Conservation (phyloP, 441 rosid genomes). For the Erysimum pusillum region DNA sequence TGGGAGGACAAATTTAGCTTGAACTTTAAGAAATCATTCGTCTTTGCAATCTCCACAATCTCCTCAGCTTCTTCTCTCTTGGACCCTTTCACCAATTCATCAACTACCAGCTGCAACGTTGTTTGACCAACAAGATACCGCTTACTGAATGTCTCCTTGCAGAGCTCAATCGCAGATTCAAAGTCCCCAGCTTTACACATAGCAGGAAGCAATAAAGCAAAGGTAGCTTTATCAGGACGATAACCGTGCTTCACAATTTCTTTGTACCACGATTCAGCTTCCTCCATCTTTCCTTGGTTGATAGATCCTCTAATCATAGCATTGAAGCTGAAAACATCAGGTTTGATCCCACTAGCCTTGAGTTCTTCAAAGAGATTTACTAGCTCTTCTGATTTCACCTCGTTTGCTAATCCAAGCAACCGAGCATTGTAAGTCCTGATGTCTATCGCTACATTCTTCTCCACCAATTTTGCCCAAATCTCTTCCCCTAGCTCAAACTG, state of each 20-base stretch:
- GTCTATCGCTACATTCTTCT: conserved; percentile 54
- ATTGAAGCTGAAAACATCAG: conserved; percentile 57
- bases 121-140: conserved; percentile 47
- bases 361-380: conserved; percentile 54
- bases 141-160: conserved; percentile 51
- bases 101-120: conserved; percentile 63
- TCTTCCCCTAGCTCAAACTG: conserved; percentile 61
- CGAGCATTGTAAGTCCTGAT: conserved; percentile 66
- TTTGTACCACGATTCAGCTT: conserved; percentile 61
- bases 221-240: conserved; percentile 52
- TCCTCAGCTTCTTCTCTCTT: conserved; percentile 66
- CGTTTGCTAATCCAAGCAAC: conserved; percentile 61
- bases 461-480: conserved; percentile 64
- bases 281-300: conserved; percentile 52
- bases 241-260: conserved; percentile 55
- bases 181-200: conserved; percentile 64
- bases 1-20: conserved; percentile 49
- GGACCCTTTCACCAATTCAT: conserved; percentile 58
- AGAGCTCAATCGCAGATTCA: conserved; percentile 55
- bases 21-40: conserved; percentile 46
- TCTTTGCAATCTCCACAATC: conserved; percentile 62
- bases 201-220: conserved; percentile 55
- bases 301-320: conserved; percentile 64
- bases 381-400: conserved; percentile 55
- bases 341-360: conserved; percentile 52